phyloP scores from a whole-genome alignment of 2,329 filamentous ascomycete species.

The Cordyceps cateniannulata region DNA sequence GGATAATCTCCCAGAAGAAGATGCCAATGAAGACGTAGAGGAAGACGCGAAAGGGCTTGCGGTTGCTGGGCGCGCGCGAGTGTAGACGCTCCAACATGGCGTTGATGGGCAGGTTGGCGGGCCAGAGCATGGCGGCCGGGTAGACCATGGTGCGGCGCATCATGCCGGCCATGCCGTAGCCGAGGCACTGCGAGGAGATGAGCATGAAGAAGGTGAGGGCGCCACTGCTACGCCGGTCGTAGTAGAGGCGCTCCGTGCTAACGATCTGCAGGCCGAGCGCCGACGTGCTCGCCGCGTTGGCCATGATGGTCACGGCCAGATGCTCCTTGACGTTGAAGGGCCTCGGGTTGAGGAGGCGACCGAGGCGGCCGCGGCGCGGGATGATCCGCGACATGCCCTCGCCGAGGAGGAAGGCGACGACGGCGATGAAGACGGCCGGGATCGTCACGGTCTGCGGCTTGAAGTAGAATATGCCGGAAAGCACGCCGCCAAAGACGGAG shows the following conservation, averaged over 20 bases:
- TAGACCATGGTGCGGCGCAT: constrained; percentile 39
- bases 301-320: constrained; percentile 35
- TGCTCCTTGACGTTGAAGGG: constrained; percentile 23
- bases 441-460: constrained; percentile 10
- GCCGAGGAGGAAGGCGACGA: constrained; percentile 6
- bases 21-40: constrained; percentile 31
- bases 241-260: constrained; percentile 41
- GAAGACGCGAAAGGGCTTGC: constrained; percentile 34
- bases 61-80: constrained; percentile 25
- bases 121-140: constrained; percentile 37
- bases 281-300: constrained; percentile 31
- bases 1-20: constrained; percentile 42
- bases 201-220: constrained; percentile 37
- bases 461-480: constrained; percentile 10
- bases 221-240: constrained; percentile 31
- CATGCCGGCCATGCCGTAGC: constrained; percentile 42
- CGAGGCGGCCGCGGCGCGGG: not conserved
- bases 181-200: constrained; percentile 42
- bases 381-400: constrained; percentile 1
- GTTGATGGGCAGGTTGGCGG: constrained; percentile 24
- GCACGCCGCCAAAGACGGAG: constrained; percentile 7
- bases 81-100: constrained; percentile 25
- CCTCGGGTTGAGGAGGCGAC: constrained; percentile 23
- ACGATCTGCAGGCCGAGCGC: constrained; percentile 31
- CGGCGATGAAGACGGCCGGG: constrained; percentile 10